These are phyloP conservation scores for Penicillium lividum DNA, from an alignment of 495 filamentous ascomycete species.

Conservation along the genomic window DNA sequence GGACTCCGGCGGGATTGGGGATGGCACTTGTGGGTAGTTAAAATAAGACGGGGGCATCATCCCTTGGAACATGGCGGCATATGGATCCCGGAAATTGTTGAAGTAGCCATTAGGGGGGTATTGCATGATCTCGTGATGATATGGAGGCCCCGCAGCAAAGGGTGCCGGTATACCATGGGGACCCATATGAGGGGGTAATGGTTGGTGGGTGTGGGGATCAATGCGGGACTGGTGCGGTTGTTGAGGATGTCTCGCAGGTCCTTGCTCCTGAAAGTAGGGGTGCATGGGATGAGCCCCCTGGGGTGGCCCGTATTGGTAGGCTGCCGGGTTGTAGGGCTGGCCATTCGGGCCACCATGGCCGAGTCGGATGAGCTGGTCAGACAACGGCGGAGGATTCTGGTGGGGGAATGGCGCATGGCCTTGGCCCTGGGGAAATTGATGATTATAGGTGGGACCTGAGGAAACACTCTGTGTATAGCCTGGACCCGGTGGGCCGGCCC, in stretches of 20 bases:
- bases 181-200: slow-evolving; percentile 15
- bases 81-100: slow-evolving; percentile 45
- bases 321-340: slow-evolving; percentile 33
- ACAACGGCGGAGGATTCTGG: slow-evolving; percentile 29
- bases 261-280: slow-evolving; percentile 39
- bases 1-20: slow-evolving; percentile 35
- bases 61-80: slow-evolving; percentile 39
- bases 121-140: slow-evolving; percentile 52
- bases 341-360: slow-evolving; percentile 38
- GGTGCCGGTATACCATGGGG: slow-evolving; percentile 26
- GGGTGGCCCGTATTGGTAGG: slow-evolving; percentile 38
- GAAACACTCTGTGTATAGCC: slow-evolving; percentile 52
- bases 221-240: slow-evolving; percentile 29
- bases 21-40: slow-evolving; percentile 37
- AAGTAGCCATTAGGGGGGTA: slow-evolving; percentile 49
- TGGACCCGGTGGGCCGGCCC: slow-evolving; percentile 17
- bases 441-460: slow-evolving; percentile 41
- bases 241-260: slow-evolving; percentile 28
- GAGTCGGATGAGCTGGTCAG: slow-evolving; percentile 44
- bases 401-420: slow-evolving; percentile 25
- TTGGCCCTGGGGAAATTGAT: slow-evolving; percentile 26
- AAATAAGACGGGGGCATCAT: slow-evolving; percentile 43
- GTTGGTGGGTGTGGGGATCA: slow-evolving; percentile 33
- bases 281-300: slow-evolving; percentile 34
- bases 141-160: slow-evolving; percentile 32